A percentile compares a stretch with the other conserved stretches of the same genome.
These are phyloP conservation scores for Magnaporthiopsis rhizophila DNA, from an alignment of 2,329 filamentous ascomycete genomes.

Conservation along the genomic window DNA sequence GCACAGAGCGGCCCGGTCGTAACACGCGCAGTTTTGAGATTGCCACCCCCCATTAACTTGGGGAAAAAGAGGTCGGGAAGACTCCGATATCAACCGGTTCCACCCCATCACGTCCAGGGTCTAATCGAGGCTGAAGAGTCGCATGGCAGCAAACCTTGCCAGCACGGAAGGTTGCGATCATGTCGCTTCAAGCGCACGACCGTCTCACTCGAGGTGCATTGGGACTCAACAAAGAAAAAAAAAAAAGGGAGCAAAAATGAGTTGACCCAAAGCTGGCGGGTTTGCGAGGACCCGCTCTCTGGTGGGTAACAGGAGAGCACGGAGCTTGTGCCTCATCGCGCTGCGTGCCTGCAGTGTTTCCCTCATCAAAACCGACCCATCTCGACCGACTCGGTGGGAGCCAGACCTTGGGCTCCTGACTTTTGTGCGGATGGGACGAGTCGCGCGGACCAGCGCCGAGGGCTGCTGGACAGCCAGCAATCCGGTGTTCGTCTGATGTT, in stretches of 20 bases:
- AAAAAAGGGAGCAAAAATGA: background rate
- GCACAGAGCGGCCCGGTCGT: too few species aligned
- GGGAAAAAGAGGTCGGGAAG: too few species aligned
- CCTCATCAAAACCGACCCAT: background rate
- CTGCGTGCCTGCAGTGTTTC: background rate
- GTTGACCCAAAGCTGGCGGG: background rate
- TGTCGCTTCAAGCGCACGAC: background rate
- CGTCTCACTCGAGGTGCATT: background rate
- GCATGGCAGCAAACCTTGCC: background rate
- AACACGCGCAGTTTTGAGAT: too few species aligned
- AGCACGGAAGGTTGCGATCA: background rate
- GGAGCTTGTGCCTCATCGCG: background rate
- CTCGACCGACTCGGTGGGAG: background rate
- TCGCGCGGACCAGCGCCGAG: background rate
- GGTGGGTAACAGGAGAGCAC: background rate
- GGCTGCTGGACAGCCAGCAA: background rate
- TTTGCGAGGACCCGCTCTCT: background rate
- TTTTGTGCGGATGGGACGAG: background rate
- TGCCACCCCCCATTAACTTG: too few species aligned
- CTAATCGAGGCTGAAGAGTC: background rate
- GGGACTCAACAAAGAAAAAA: background rate
- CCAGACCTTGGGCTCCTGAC: background rate
- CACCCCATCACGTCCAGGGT: background rate
- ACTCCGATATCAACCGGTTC: background rate
- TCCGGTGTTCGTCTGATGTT: background rate